phyloP scores from a whole-genome alignment of 169 alveolate species.

The Cryptosporidium andersoni region DNA sequence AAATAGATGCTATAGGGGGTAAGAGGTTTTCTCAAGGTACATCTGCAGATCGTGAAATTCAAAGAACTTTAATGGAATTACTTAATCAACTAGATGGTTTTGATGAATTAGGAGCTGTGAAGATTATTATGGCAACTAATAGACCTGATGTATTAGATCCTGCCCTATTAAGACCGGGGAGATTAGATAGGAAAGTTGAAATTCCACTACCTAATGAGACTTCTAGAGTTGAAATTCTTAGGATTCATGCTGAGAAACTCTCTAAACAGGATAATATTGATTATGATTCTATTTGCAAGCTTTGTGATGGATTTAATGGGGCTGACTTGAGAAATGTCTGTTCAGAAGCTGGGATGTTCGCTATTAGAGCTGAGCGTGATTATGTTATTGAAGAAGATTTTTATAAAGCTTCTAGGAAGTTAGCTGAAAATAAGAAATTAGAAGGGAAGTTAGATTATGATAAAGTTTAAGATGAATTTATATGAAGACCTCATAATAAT shows the following conservation, averaged over 20 bases:
- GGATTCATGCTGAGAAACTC: conserved; percentile 95
- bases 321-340: conserved; percentile 99
- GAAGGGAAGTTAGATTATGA: conserved; percentile 95
- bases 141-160: conserved; percentile 99
- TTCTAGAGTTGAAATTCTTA: conserved; percentile 93
- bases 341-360: conserved; percentile 99
- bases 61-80: conserved; percentile 95
- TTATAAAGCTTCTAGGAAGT: conserved; percentile 95
- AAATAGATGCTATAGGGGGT: conserved; percentile 99
- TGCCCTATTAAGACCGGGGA: conserved; percentile 99
- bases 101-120: conserved; percentile 98
- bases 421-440: conserved; percentile 94
- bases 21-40: conserved; percentile 97
- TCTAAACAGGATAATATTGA: conserved; percentile 95
- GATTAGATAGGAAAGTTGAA: conserved; percentile 98
- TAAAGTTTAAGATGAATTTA: conserved; percentile 74
- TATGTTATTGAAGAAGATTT: conserved; percentile 98
- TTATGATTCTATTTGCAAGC: conserved; percentile 92
- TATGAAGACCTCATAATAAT: background rate
- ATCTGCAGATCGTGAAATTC: conserved; percentile 98
- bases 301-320: conserved; percentile 97
- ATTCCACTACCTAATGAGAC: conserved; percentile 98
- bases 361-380: conserved; percentile 97
- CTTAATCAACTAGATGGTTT: conserved; percentile 99
- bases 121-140: conserved; percentile 99